phyloP scores from a whole-genome alignment of 345 rosid genomes.

The Eucalyptus pauciflora region DNA sequence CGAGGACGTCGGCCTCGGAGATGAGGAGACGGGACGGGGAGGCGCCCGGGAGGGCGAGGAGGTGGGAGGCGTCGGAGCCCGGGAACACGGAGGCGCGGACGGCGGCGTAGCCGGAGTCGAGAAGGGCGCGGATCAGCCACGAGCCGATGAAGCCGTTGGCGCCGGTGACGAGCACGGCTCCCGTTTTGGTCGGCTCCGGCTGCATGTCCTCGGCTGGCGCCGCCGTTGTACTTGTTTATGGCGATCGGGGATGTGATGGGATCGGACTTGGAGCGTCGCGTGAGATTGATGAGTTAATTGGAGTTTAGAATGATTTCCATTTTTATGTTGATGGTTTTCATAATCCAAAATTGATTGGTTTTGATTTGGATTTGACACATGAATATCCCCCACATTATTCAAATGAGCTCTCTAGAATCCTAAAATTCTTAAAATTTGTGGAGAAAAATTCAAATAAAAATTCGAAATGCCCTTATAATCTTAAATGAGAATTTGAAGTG shows the following conservation, averaged over 20 bases:
- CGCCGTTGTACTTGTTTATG: no score
- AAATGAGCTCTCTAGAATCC: no score
- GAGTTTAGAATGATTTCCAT: no score
- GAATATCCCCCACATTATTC: no score
- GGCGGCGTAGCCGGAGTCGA: conserved; percentile 40
- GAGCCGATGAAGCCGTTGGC: conserved; percentile 86
- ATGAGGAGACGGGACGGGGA: conserved; percentile 9
- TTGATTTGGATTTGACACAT: no score
- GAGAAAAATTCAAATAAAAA: no score
- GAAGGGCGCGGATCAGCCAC: conserved; percentile 48
- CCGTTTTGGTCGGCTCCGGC: background rate
- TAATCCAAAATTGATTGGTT: no score
- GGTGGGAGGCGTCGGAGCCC: conserved; percentile 47
- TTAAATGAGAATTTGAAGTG: no score
- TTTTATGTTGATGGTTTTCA: no score
- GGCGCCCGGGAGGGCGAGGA: conserved; percentile 29
- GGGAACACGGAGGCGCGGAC: conserved; percentile 60
- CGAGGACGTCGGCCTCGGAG: conserved; percentile 56
- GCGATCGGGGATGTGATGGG: background rate
- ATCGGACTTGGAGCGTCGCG: no score
- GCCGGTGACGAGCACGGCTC: conserved; percentile 69
- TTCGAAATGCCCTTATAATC: fast-evolving
- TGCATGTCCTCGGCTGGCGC: background rate
- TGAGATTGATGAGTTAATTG: no score
- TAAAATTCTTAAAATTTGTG: no score